Conservation (phyloP, 129 eudicot genomes). For the Artemisia argyi region DNA sequence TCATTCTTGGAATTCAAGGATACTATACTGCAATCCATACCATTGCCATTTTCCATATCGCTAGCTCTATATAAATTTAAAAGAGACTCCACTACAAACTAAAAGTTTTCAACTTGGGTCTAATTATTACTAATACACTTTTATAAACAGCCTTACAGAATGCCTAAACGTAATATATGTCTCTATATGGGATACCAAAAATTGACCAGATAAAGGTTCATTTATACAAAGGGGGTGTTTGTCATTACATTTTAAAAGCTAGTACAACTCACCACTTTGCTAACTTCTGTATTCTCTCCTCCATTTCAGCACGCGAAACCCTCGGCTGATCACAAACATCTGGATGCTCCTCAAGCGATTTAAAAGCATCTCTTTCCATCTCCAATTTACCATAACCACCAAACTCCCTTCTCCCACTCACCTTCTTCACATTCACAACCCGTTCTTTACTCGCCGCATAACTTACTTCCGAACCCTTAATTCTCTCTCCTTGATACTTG, state of each 20-base stretch:
- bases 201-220: too few species aligned
- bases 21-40: too few species aligned
- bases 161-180: too few species aligned
- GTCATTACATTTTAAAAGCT: too few species aligned
- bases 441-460: slow-evolving; percentile 22
- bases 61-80: too few species aligned
- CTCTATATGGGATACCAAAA: too few species aligned
- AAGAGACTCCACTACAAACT: not conserved
- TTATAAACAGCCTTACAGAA: too few species aligned
- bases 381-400: slow-evolving; percentile 30
- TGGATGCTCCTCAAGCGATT: slow-evolving; percentile 42
- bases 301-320: slow-evolving; percentile 79
- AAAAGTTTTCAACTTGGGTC: not conserved
- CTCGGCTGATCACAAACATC: slow-evolving; percentile 64
- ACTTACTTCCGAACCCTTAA: slow-evolving; percentile 25
- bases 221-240: too few species aligned
- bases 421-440: slow-evolving; percentile 19
- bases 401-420: slow-evolving; percentile 22
- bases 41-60: too few species aligned
- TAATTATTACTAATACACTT: too few species aligned
- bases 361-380: slow-evolving; percentile 67
- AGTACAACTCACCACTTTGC: slow-evolving; percentile 71
- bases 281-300: slow-evolving; percentile 82
- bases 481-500: slow-evolving; percentile 21
- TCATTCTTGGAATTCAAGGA: slow-evolving; percentile 1